Base-by-base conservation (phyloP, 305 asterid species). In the Solanum hybrid region DNA sequence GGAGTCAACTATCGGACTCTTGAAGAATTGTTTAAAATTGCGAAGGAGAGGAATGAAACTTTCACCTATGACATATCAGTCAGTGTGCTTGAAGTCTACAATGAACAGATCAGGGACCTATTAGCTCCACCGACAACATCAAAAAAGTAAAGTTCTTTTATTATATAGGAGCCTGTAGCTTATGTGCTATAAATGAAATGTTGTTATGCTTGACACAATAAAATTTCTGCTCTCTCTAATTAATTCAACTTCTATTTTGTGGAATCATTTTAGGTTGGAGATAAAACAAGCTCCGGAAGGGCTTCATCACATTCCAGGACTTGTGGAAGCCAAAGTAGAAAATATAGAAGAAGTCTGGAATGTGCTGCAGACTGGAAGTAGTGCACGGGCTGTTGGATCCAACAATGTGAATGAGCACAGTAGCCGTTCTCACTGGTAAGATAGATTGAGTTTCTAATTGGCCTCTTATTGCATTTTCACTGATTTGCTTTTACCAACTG, bases 31-130 rank as follows among this genome's bases (percentile, higher is more conserved):
- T 97, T 96, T 80, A 95, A 93, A 90, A 91, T 94, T 91, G 94
- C 98, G 7, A 93, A 91, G 64, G 98, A 95, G 90, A 93, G 99
- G 93, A 92, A 92, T 69, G 99, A 96, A 86, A 96, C 94, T 35
- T 92, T 89, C 92, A 79, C 91, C 7, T 98, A 98, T 90, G 92
- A 86, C 91, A 94, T 98, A 92, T 96, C 99, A 32, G 99, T 98
- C 89, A 98, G 98, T 85, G 99, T 98, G 86, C 98, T 98, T 92
- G 99, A 98, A 94, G 99, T 98, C 89, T 98, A 98, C 92, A 98
- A 98, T 85, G 99, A 98, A 91, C 99, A 98, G 90, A 98, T 98
- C 88, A 90, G 99, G 87, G 99, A 98, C 91, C 93, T 98, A 85
- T 92, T 98, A 89, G 96, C 98, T 87, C 79, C 94, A 86, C 96